A percentile compares a stretch with the other conserved stretches of the same genome.
Evolutionary conservation across 177 flowering plant species (phyloP).

Genomic region (Vitis hybrid): DNA sequence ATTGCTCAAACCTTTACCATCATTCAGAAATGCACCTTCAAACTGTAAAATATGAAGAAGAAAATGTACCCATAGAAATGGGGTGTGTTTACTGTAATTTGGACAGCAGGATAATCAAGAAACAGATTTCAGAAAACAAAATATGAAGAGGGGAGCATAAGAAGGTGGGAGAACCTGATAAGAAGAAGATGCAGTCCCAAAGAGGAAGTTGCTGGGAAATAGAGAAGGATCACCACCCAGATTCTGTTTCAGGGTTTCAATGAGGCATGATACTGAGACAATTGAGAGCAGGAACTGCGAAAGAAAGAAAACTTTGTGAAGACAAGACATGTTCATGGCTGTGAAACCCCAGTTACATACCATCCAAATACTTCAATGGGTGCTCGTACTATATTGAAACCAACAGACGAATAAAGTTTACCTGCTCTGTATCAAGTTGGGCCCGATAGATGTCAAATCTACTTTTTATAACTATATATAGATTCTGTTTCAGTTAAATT

Average conservation of each 20-base stretch:
- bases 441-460: too few relatives aligned
- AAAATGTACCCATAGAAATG: not conserved
- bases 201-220: slow-evolving; percentile 51
- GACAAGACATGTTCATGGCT: too few relatives aligned
- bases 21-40: slow-evolving; percentile 63
- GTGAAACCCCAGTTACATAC: too few relatives aligned
- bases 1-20: slow-evolving; percentile 58
- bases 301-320: too few relatives aligned
- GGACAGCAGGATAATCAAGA: not conserved
- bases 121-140: not conserved
- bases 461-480: too few relatives aligned
- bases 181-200: slow-evolving; percentile 66
- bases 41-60: slow-evolving; percentile 22
- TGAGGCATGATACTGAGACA: slow-evolving; percentile 8
- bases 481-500: too few relatives aligned
- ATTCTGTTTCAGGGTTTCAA: not conserved
- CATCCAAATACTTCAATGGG: too few relatives aligned
- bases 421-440: too few relatives aligned
- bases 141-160: not conserved
- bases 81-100: too few relatives aligned
- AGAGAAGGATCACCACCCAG: slow-evolving; percentile 8
- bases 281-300: not conserved
- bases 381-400: too few relatives aligned
- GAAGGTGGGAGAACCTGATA: slow-evolving; percentile 44
- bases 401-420: too few relatives aligned